Evolutionary conservation across 179 eudicot genomes (phyloP), one percentile per base, ranked within the genome.

Genomic region (Pouteria campechiana): DNA sequence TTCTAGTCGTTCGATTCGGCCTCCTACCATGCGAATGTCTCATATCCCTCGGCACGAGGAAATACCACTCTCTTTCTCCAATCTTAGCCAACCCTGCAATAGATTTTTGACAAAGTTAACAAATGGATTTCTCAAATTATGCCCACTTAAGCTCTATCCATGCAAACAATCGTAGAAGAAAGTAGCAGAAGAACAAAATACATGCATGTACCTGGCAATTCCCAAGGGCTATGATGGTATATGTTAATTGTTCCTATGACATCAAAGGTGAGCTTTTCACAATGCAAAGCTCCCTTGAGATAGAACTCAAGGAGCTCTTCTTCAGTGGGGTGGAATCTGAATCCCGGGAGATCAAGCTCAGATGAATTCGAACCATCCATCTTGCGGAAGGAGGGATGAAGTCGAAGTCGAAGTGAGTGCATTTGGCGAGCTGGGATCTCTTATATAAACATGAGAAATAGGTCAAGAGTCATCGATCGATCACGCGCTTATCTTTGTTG

Each of bases 11-110:
- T 14, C 39, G 7, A n/a, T 14, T 35, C 6, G 39, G 39, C 20
- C 39, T 14, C 0, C 39, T 21, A 35, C 39, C 39, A n/a, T 35
- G 39, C 6, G 19, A 18, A 35, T 35, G 39, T 21, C 10, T 35
- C 17, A 18, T 35, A 11, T 35, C 39, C 10, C 39, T 35, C 4
- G 39, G 39, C 17, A 35, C 39, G 17, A 15, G 17, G 16, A 35
- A 35, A 21, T 35, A 35, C 39, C 39, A 35, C 39, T 35, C 39
- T 16, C 39, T 35, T 16, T 35, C 39, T 2, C 39, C 39, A 14
- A 15, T 35, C 39, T 35, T 35, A 6, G 39, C 39, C 39, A 35
- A 35, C 18, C 39, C 39, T 35, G 39, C 20, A 35, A n/a, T n/a
- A n/a, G n/a, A n/a, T n/a, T n/a, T n/a, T n/a, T n/a, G n/a, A n/a